These are phyloP conservation scores for Ophiostoma quercus DNA, from an alignment of 2,329 filamentous ascomycete genomes.

Conservation along the genomic window DNA sequence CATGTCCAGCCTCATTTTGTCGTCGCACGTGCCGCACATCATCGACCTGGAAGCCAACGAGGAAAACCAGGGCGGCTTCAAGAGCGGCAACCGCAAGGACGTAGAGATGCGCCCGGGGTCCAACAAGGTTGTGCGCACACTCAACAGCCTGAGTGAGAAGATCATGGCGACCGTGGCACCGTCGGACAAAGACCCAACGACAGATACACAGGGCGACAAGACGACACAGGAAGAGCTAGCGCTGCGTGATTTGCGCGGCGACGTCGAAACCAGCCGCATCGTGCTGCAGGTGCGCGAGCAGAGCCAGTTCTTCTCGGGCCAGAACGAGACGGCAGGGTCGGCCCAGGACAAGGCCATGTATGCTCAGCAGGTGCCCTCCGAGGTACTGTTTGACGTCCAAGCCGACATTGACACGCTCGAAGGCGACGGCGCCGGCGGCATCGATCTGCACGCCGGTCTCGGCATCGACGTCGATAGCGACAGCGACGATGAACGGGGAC, in stretches of 20 bases:
- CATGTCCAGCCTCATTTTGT: constrained; percentile 49
- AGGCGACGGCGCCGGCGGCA: constrained; percentile 44
- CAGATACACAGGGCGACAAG: constrained; percentile 62
- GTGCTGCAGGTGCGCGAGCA: constrained; percentile 85
- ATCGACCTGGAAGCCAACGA: constrained; percentile 94
- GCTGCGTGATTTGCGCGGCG: constrained; percentile 72
- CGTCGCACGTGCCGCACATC: constrained; percentile 73
- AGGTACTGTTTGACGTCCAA: constrained; percentile 61
- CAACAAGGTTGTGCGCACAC: constrained; percentile 79
- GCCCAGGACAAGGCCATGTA: constrained; percentile 50
- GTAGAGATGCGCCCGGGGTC: constrained; percentile 78
- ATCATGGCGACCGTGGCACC: constrained; percentile 84
- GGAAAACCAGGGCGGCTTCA: constrained; percentile 82
- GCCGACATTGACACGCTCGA: constrained; percentile 54
- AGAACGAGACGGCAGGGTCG: constrained; percentile 40
- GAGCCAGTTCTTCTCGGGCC: constrained; percentile 69
- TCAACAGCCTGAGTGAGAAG: constrained; percentile 89
- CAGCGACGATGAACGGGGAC: constrained; percentile 43
- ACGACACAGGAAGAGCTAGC: constrained; percentile 65
- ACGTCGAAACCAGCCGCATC: constrained; percentile 69
- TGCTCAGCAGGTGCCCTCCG: constrained; percentile 61
- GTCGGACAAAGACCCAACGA: constrained; percentile 63
- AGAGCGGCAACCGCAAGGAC: constrained; percentile 78
- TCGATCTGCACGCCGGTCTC: constrained; percentile 59
- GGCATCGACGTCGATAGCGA: constrained; percentile 67